These are phyloP conservation scores for Eragrostis tef DNA, from an alignment of 202 grass and related monocot genomes.

Conservation along the genomic window DNA sequence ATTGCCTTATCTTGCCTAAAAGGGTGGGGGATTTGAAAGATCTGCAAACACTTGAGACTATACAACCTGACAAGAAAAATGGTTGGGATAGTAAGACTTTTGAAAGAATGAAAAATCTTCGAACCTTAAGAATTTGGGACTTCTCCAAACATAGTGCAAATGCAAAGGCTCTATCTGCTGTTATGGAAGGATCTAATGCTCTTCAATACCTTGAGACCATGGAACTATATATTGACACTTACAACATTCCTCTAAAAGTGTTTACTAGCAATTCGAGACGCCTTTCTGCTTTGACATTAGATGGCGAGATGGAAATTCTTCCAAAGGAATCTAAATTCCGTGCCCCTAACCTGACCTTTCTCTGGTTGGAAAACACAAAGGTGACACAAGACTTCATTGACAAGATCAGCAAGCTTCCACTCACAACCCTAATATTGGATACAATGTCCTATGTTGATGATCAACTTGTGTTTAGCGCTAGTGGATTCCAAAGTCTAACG, in stretches of 20 bases:
- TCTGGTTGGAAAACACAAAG: neutral
- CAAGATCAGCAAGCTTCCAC: neutral
- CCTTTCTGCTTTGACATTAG: neutral
- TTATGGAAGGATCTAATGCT: neutral
- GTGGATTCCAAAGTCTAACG: too few species aligned
- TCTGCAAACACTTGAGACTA: constrained; percentile 19
- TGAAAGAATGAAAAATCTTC: neutral
- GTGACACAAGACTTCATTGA: constrained; percentile 12
- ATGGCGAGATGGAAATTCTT: neutral
- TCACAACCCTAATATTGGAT: neutral
- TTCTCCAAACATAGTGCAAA: rapidly evolving
- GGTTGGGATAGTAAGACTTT: neutral
- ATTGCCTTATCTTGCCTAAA: neutral
- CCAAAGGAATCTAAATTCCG: neutral
- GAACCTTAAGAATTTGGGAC: neutral
- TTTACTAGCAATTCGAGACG: neutral
- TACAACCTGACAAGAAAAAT: neutral
- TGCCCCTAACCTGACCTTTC: neutral
- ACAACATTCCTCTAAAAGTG: neutral
- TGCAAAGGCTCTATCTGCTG: neutral
- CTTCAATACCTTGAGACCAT: neutral
- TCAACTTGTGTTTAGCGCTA: too few species aligned
- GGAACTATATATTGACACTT: too few species aligned
- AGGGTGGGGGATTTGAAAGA: neutral
- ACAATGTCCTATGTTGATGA: neutral